These are phyloP conservation scores for Xylaria sp. DNA, from an alignment of 2,329 filamentous ascomycete species.

Conservation along the genomic window DNA sequence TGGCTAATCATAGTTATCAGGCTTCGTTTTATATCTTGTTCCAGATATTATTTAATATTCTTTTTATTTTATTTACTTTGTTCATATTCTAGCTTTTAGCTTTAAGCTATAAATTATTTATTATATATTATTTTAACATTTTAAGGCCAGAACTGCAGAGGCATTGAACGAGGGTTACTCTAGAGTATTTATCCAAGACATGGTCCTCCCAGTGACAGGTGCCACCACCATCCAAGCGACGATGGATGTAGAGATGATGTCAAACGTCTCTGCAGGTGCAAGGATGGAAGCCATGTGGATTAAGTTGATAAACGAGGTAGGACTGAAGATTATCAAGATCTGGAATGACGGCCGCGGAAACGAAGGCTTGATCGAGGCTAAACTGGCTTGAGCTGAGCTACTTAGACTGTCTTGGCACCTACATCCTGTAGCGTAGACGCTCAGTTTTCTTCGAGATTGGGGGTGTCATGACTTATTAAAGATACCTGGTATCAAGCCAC, in stretches of 20 bases:
- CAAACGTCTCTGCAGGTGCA: conserved; percentile 36
- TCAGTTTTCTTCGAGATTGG: background rate
- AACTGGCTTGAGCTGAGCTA: conserved; percentile 35
- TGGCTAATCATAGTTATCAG: no score
- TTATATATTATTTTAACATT: no score
- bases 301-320: conserved; percentile 37
- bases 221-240: conserved; percentile 44
- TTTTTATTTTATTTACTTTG: no score
- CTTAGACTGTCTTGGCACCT: background rate
- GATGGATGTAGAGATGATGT: conserved; percentile 43
- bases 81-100: no score
- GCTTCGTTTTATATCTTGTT: no score
- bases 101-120: no score
- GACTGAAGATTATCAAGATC: conserved; percentile 38
- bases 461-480: background rate
- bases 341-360: conserved; percentile 39
- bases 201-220: conserved; percentile 52
- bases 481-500: background rate
- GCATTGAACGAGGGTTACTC: conserved; percentile 53
- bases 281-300: conserved; percentile 41
- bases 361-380: conserved; percentile 42
- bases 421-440: background rate
- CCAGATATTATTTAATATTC: no score
- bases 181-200: conserved; percentile 57
- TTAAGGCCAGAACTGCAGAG: conserved; percentile 42